Base-by-base conservation (phyloP, 108 stramenopile genomes). In the Nitzschia inconspicua region DNA sequence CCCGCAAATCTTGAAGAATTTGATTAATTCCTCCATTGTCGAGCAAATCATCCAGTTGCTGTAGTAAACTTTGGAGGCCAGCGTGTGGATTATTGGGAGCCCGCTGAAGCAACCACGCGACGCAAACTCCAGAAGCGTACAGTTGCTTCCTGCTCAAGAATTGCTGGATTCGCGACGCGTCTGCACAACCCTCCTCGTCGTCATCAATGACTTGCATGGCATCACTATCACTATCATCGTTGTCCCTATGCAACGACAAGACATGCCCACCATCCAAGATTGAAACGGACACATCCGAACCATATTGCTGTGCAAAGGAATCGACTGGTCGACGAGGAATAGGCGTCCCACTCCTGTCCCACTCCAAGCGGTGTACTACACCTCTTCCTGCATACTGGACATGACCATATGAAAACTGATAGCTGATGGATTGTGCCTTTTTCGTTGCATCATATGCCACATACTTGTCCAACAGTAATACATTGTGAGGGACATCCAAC, bases 391-490 rank as follows among this genome's bases (percentile, higher is more conserved):
- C 94, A 68, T 95, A 95, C 76, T 95, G 90, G 2, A 95, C 94
- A 48, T 95, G 94, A 24, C 88, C 86, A 60, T 92, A 76, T 1
- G 85, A 88, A 62, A 95, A 95, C 57, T 91, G 88, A 32, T 75
- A 65, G 39, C 87, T 89, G 68, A 96, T 95, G 43, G 77, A 78
- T 47, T 94, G 89, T 3, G 95, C 97, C 19, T 76, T 79, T 37
- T 65, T 73, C 0, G 94, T 93, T 2, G 82, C 94, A 65, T 96
- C 95, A 22, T 66, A 60, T 55, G 87, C 89, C 41, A 71, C 57
- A 72, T 95, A 98, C 57, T 65, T 78, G 54, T 96, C 93, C 89
- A 98, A 93, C 68, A 94, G 74, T 41, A 98, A 39, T 29, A 96
- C 95, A 19, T 79, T 77, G 70, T 97, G 91, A 19, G 91, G 94